Evolutionary conservation across 352 stramenopile genomes (phyloP).

Genomic region (Phytophthora hibernalis): DNA sequence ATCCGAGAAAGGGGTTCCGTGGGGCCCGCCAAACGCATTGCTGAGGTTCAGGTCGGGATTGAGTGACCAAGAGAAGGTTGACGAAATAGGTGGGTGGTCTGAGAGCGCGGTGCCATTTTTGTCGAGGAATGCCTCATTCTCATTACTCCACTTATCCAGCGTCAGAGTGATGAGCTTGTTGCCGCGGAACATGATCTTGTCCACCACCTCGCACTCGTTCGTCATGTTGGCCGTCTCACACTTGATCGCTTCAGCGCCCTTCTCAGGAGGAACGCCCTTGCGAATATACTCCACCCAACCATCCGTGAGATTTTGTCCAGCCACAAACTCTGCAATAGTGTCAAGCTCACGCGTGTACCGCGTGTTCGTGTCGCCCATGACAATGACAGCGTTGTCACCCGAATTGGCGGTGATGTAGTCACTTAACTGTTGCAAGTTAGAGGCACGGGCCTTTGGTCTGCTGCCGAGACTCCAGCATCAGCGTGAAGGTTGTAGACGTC

Average conservation of each 20-base stretch:
- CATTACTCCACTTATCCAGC: slow-evolving; percentile 51
- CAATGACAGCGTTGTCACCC: slow-evolving; percentile 50
- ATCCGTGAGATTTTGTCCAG: slow-evolving; percentile 44
- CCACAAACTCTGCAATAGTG: slow-evolving; percentile 45
- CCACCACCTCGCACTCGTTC: slow-evolving; percentile 60
- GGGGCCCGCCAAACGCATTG: slow-evolving; percentile 44
- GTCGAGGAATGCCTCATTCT: slow-evolving; percentile 50
- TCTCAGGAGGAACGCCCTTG: slow-evolving; percentile 37
- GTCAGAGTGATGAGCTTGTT: slow-evolving; percentile 55
- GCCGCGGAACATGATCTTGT: slow-evolving; percentile 69
- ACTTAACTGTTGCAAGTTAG: slow-evolving; percentile 56
- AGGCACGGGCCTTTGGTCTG: slow-evolving; percentile 39
- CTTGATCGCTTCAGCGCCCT: slow-evolving; percentile 45
- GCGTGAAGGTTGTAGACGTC: slow-evolving; percentile 67
- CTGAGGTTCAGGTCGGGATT: slow-evolving; percentile 41
- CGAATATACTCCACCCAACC: slow-evolving; percentile 55
- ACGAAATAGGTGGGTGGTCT: slow-evolving; percentile 59
- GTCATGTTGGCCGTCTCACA: slow-evolving; percentile 46
- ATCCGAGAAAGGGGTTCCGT: slow-evolving; percentile 50
- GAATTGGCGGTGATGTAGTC: slow-evolving; percentile 55
- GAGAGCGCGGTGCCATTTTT: slow-evolving; percentile 44
- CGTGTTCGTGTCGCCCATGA: slow-evolving; percentile 69
- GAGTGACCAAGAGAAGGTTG: slow-evolving; percentile 48
- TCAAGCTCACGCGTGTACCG: slow-evolving; percentile 54
- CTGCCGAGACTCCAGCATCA: slow-evolving; percentile 40